Base-by-base conservation (phyloP, 257 asterid genomes). In the Asclepias syriaca region DNA sequence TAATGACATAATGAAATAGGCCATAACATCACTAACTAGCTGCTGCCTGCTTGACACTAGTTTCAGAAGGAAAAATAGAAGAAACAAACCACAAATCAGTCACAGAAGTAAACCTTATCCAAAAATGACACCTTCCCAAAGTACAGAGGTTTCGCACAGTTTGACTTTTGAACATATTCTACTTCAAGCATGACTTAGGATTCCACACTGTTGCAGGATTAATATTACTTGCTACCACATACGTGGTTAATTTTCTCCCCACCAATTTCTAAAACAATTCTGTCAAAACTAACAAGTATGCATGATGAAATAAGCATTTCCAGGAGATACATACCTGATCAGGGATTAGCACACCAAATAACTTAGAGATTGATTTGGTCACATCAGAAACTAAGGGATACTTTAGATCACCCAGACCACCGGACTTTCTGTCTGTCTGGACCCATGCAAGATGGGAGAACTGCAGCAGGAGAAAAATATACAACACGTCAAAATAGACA, bases 361-460 rank as follows among this genome's bases (percentile, higher is more conserved):
- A 79, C 78, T 85, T 85, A 8, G 96, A 83, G 65, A 92, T 81
- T 48, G 98, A 88, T 83, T 90, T 92, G 78, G 98, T 92, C 61
- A 92, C 82, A 65, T 92, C 98, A 56, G 96, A 90, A 80, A 92
- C 74, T 43, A 95, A 81, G 37, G 99, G 99, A 83, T 93, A 93
- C 0, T 73, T 83, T 85, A 91, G 75, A 83, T 93, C 98, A 77
- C 98, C 97, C 79, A 93, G 81, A 21, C 98, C 98, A 29, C 98
- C 98, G 27, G 96, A 85, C 77, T 93, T 93, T 78, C 98, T 90
- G 48, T 93, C 98, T 5, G 98, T 93, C 87, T 93, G 98, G 71
- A 93, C 88, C 98, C 98, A 93, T 56, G 98, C 96, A 79, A 93
- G 98, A 80, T 83, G 87, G 78, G 87, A 83, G 80, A 81, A 83